A percentile compares a stretch with the other conserved stretches of the same genome.
These are phyloP conservation scores for Monosporozyma yasuniensis DNA, from an alignment of 805 yeast genomes.

Conservation along the genomic window DNA sequence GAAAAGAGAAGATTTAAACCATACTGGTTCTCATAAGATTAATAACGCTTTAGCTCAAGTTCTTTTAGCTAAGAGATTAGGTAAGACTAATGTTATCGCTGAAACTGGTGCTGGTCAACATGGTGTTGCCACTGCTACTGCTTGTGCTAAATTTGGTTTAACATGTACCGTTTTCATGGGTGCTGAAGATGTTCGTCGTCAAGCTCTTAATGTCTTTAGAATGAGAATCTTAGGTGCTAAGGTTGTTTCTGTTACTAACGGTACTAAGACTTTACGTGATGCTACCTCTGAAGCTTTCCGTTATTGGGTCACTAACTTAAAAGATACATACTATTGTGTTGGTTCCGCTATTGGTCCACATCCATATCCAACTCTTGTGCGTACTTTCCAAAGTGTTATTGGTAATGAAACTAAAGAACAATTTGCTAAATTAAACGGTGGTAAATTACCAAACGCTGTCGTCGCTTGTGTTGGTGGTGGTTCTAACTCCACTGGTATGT, in stretches of 20 bases:
- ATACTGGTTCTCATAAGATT: constrained; percentile 82
- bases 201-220: constrained; percentile 95
- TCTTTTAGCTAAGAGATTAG: constrained; percentile 67
- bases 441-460: constrained; percentile 82
- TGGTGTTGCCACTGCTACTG: constrained; percentile 90
- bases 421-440: constrained; percentile 67
- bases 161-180: constrained; percentile 97
- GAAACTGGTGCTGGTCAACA: constrained; percentile 94
- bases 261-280: constrained; percentile 93
- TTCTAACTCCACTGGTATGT: constrained; percentile 92
- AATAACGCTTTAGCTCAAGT: constrained; percentile 81
- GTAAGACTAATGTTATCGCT: constrained; percentile 69
- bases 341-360: constrained; percentile 99
- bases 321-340: constrained; percentile 85
- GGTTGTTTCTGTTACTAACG: constrained; percentile 87
- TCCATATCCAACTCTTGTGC: constrained; percentile 95
- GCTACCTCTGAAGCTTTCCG: constrained; percentile 97
- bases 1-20: constrained; percentile 92
- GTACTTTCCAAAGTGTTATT: constrained; percentile 96
- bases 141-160: constrained; percentile 86
- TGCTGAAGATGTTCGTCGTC: constrained; percentile 97
- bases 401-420: constrained; percentile 93
- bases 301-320: constrained; percentile 83
- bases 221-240: constrained; percentile 95
- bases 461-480: constrained; percentile 99